Evolutionary conservation across 1,284 basidiomycete genomes (phyloP).

Genomic region (Hymenochaete sp.): DNA sequence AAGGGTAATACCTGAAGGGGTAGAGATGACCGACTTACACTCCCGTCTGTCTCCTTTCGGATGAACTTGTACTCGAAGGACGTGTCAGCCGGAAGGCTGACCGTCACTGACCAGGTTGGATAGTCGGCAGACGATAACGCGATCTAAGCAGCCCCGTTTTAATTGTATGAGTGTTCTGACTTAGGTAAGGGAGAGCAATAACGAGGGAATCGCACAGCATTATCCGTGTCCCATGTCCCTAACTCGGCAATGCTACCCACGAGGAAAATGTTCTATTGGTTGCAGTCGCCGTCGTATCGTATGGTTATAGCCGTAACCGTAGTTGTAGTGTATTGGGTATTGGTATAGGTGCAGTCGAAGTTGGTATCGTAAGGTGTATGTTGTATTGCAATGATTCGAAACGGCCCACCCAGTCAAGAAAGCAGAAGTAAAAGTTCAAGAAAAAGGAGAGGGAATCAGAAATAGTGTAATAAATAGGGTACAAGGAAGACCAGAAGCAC

Average conservation of each 20-base stretch:
- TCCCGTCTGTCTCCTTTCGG: constrained; percentile 44
- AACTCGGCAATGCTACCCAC: constrained; percentile 48
- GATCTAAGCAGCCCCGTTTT: constrained; percentile 35
- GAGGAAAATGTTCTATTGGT: constrained; percentile 53
- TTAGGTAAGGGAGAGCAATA: neutral
- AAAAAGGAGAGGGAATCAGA: neutral
- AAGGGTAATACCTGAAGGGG: neutral
- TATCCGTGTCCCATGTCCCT: constrained; percentile 40
- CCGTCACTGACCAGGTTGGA: constrained; percentile 46
- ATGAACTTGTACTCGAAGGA: constrained; percentile 56
- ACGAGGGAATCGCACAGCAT: constrained; percentile 31
- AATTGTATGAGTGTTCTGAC: neutral
- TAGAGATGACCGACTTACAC: constrained; percentile 30
- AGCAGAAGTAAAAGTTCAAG: neutral
- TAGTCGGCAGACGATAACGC: constrained; percentile 45
- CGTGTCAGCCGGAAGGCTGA: constrained; percentile 40
- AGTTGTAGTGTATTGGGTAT: no score
- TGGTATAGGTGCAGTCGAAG: no score
- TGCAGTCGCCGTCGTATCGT: no score
- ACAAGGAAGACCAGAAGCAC: constrained; percentile 27
- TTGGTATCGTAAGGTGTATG: no score
- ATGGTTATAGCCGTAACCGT: no score
- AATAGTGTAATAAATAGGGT: neutral
- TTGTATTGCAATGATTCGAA: no score
- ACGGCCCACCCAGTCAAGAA: no score